These are phyloP conservation scores for Melaleuca alternifolia DNA, from an alignment of 345 rosid species.

Conservation along the genomic window DNA sequence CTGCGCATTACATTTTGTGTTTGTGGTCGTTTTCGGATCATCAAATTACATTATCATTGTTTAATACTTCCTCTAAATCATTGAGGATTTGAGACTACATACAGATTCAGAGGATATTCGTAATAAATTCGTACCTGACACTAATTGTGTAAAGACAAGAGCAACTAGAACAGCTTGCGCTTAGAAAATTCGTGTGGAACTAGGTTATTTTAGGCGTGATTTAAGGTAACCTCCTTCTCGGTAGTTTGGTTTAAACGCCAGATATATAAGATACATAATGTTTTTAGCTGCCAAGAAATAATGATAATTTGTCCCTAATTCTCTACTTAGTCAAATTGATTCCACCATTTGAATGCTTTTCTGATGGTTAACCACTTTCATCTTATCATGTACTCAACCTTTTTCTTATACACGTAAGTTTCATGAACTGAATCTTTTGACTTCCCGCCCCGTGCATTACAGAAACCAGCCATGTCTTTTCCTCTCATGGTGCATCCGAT, in stretches of 20 bases:
- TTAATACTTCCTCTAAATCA: not conserved
- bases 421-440: too few species aligned
- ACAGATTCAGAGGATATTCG: not conserved
- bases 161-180: not conserved
- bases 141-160: not conserved
- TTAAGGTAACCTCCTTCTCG: not conserved
- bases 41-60: too few species aligned
- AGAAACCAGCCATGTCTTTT: too few species aligned
- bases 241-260: not conserved
- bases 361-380: not conserved
- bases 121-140: not conserved
- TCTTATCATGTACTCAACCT: not conserved
- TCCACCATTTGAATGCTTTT: not conserved
- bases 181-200: not conserved
- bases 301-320: not conserved
- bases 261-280: not conserved
- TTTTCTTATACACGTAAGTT: too few species aligned
- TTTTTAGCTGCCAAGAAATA: not conserved
- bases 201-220: conserved; percentile 1
- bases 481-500: too few species aligned
- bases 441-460: too few species aligned
- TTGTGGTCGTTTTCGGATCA: too few species aligned
- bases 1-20: not conserved
- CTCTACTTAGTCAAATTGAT: not conserved
- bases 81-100: not conserved